phyloP scores from a whole-genome alignment of 23 red algal genomes.

The Gracilariopsis chorda region DNA sequence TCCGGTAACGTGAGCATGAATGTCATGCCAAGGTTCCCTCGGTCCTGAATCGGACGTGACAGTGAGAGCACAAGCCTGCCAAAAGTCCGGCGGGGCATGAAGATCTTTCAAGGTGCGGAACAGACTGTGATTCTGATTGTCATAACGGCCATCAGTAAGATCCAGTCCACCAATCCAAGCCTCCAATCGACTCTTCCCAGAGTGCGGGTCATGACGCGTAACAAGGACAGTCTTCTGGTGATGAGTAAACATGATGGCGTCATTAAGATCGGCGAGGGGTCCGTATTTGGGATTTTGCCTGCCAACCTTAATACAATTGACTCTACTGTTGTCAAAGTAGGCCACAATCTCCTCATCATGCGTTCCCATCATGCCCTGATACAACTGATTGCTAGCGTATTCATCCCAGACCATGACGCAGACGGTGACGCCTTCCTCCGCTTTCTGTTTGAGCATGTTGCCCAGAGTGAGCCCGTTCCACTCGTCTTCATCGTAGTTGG shows the following conservation, averaged over 20 bases:
- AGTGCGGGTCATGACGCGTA: conserved; percentile 10
- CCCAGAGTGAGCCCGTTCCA: conserved; percentile 49
- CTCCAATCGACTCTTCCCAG: conserved; percentile 62
- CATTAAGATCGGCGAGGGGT: conserved; percentile 57
- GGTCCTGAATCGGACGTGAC: conserved; percentile 48
- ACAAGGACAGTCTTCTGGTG: conserved; percentile 76
- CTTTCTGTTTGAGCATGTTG: conserved; percentile 68
- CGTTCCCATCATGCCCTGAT: conserved; percentile 67
- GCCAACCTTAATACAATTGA: conserved; percentile 69
- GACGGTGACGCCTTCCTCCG: conserved; percentile 64
- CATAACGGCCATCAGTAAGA: conserved; percentile 79
- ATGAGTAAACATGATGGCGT: conserved; percentile 70
- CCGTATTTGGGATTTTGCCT: conserved; percentile 64
- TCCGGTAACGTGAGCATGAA: conserved; percentile 42
- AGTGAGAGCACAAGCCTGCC: conserved; percentile 47
- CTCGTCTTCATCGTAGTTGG: conserved; percentile 41
- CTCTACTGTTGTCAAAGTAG: conserved; percentile 50
- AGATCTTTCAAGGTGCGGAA: conserved; percentile 58
- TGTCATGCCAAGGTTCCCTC: conserved; percentile 82
- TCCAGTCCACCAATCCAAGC: conserved; percentile 79
- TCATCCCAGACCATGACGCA: conserved; percentile 86
- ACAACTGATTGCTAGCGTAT: conserved; percentile 55
- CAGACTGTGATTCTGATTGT: conserved; percentile 64
- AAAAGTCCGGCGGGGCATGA: conserved; percentile 70
- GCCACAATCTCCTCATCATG: conserved; percentile 73